These are phyloP conservation scores for Penicillium rolfsii DNA, from an alignment of 2,329 filamentous ascomycete genomes.

Conservation along the genomic window DNA sequence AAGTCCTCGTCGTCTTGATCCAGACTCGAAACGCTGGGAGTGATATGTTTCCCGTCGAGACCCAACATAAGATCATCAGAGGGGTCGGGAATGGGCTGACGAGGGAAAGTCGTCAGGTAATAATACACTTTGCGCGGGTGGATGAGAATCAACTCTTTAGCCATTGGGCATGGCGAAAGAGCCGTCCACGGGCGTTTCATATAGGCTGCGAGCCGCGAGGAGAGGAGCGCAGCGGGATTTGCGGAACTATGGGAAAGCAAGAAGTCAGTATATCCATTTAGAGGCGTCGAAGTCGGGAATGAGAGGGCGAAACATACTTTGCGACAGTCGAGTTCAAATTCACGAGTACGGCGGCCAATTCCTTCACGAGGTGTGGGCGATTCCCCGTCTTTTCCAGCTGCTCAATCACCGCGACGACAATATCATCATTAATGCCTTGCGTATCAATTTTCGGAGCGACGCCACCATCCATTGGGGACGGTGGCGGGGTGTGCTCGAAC, in stretches of 20 bases:
- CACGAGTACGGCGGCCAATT: slow-evolving; percentile 79
- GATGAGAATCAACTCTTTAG: slow-evolving; percentile 88
- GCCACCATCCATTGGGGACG: slow-evolving; percentile 64
- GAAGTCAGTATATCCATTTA: slow-evolving; percentile 19
- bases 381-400: slow-evolving; percentile 90
- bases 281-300: slow-evolving; percentile 5
- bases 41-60: slow-evolving; percentile 67
- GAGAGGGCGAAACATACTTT: slow-evolving; percentile 67
- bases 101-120: slow-evolving; percentile 86
- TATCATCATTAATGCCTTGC: slow-evolving; percentile 88
- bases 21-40: slow-evolving; percentile 77
- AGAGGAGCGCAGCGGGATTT: slow-evolving; percentile 93
- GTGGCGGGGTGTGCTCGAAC: slow-evolving; percentile 76
- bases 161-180: slow-evolving; percentile 78
- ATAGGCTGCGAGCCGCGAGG: slow-evolving; percentile 85
- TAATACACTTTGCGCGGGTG: slow-evolving; percentile 96
- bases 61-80: slow-evolving; percentile 56
- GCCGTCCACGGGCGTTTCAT: slow-evolving; percentile 85
- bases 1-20: slow-evolving; percentile 73
- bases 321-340: slow-evolving; percentile 80
- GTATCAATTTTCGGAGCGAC: slow-evolving; percentile 68
- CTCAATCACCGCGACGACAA: slow-evolving; percentile 86
- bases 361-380: slow-evolving; percentile 90
- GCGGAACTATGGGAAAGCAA: slow-evolving; percentile 69
- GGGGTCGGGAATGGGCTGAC: slow-evolving; percentile 75